Conservation (phyloP, 805 yeast species). For the Hyphopichia homilentoma region DNA sequence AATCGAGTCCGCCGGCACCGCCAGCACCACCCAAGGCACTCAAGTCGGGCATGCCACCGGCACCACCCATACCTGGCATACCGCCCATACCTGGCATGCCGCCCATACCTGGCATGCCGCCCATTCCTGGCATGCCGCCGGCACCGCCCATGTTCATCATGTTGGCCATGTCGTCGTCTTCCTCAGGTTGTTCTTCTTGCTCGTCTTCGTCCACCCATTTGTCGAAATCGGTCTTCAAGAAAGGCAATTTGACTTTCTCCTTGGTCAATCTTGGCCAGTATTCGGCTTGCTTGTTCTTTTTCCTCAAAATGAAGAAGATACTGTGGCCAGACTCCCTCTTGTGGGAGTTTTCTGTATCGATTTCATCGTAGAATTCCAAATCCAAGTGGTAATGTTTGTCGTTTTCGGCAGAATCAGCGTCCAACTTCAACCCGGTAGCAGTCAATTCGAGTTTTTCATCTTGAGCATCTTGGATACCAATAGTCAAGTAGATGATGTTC, state of each 20-base stretch:
- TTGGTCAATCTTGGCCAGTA: conserved; percentile 96
- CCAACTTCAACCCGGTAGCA: conserved; percentile 48
- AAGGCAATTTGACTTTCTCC: conserved; percentile 74
- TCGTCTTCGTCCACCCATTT: conserved; percentile 99
- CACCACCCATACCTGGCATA: conserved; percentile 32
- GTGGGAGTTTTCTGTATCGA: conserved; percentile 63
- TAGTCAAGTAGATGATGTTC: conserved; percentile 72
- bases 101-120: conserved; percentile 28
- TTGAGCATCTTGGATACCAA: conserved; percentile 67
- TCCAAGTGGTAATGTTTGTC: conserved; percentile 59
- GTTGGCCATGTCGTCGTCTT: conserved; percentile 32
- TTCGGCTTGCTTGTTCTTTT: conserved; percentile 65
- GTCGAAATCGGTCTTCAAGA: conserved; percentile 91
- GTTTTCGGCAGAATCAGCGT: conserved; percentile 39
- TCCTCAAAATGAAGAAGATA: conserved; percentile 61
- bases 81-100: conserved; percentile 33
- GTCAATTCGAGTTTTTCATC: conserved; percentile 62
- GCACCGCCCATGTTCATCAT: conserved; percentile 26
- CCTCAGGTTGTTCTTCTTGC: conserved; percentile 68
- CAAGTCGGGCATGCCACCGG: conserved; percentile 27
- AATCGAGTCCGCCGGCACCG: conserved; percentile 20
- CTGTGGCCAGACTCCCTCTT: conserved; percentile 57
- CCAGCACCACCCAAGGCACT: conserved; percentile 8
- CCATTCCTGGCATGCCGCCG: conserved; percentile 19
- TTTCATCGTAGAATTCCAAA: conserved; percentile 72